Conservation (phyloP, 495 filamentous ascomycete genomes). For the Hypoxylon crocopeplum region DNA sequence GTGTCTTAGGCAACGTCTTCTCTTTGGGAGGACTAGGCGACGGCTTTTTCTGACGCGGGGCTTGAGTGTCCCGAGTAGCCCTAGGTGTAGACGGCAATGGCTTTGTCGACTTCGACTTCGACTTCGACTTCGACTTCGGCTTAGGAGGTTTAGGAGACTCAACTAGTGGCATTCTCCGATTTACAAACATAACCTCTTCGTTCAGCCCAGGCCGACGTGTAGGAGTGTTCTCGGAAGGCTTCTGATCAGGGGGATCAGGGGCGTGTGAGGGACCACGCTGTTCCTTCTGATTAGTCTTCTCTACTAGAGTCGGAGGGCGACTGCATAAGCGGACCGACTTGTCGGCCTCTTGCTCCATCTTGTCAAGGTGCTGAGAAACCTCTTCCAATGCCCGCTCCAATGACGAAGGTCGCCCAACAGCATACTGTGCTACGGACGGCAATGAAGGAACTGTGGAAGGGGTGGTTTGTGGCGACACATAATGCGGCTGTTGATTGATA, state of each 20-base stretch:
- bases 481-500: conserved; percentile 4
- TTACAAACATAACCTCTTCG: conserved; percentile 31
- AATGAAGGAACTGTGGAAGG: conserved; percentile 35
- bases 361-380: conserved; percentile 43
- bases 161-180: conserved; percentile 32
- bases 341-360: conserved; percentile 36
- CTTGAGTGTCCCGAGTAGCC: not conserved
- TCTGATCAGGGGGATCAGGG: not conserved
- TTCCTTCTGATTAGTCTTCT: conserved; percentile 23
- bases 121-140: conserved; percentile 20
- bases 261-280: conserved; percentile 1
- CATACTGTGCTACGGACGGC: conserved; percentile 44
- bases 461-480: conserved; percentile 16
- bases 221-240: not conserved
- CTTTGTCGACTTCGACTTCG: not conserved
- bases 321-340: not conserved
- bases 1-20: conserved; percentile 24
- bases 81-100: not conserved
- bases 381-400: conserved; percentile 48
- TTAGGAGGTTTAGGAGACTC: conserved; percentile 6
- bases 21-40: not conserved
- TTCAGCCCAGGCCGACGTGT: conserved; percentile 15
- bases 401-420: conserved; percentile 41
- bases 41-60: not conserved
- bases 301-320: conserved; percentile 11